These are phyloP conservation scores for Cairneyella variabilis DNA, from an alignment of 495 filamentous ascomycete species.

Conservation along the genomic window DNA sequence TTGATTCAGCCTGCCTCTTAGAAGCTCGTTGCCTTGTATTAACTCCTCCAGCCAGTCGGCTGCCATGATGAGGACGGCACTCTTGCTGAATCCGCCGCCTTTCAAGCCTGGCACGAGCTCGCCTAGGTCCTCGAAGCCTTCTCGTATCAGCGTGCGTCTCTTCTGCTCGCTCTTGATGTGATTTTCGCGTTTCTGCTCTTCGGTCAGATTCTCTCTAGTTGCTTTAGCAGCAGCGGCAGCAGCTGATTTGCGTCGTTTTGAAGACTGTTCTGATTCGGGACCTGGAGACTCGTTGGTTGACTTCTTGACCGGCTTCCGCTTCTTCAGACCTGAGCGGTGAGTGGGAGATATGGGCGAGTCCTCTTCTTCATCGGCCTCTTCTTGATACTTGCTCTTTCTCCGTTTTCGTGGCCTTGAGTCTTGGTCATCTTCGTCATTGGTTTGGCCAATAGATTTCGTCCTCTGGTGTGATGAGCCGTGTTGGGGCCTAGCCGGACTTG, in stretches of 20 bases:
- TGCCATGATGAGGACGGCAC: slow-evolving; percentile 65
- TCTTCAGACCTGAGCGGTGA: slow-evolving; percentile 23
- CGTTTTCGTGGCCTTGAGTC: slow-evolving; percentile 33
- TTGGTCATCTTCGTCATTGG: slow-evolving; percentile 37
- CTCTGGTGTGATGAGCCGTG: slow-evolving; percentile 24
- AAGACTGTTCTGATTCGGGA: slow-evolving; percentile 22
- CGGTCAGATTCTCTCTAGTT: slow-evolving; percentile 71
- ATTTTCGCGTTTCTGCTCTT: slow-evolving; percentile 81
- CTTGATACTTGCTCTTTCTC: slow-evolving; percentile 46
- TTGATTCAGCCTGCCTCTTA: slow-evolving; percentile 43
- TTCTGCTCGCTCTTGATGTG: slow-evolving; percentile 90
- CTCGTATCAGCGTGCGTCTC: slow-evolving; percentile 70
- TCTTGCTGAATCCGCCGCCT: slow-evolving; percentile 73
- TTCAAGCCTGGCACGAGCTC: slow-evolving; percentile 67
- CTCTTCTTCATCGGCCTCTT: slow-evolving; percentile 49
- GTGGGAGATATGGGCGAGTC: slow-evolving; percentile 37
- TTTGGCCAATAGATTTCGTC: slow-evolving; percentile 31
- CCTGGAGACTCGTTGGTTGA: slow-evolving; percentile 7
- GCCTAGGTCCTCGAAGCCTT: slow-evolving; percentile 70
- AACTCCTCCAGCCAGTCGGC: slow-evolving; percentile 72
- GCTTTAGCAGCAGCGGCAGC: slow-evolving; percentile 35
- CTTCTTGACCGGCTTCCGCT: slow-evolving; percentile 33
- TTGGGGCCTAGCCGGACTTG: slow-evolving; percentile 45
- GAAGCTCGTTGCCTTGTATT: slow-evolving; percentile 58
- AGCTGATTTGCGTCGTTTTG: slow-evolving; percentile 29